phyloP scores from a whole-genome alignment of 2,329 filamentous ascomycete genomes.

The Scedosporium apiospermum region DNA sequence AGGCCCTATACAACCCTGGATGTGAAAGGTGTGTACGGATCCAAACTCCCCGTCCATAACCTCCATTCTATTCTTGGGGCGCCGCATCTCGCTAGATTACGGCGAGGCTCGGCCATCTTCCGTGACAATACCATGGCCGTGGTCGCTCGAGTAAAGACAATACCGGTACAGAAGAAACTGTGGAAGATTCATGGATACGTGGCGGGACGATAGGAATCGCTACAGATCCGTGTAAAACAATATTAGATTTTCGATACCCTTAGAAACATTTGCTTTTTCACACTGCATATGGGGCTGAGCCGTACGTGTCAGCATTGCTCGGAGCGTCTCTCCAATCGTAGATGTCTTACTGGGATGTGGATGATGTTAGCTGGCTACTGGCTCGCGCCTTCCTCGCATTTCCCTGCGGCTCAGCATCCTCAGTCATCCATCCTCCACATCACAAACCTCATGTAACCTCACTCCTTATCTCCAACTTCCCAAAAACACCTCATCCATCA shows the following conservation, averaged over 20 bases:
- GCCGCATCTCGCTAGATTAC: conserved; percentile 23
- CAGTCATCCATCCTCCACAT: neutral
- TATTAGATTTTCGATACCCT: no score
- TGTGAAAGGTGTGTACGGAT: conserved; percentile 15
- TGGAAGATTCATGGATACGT: conserved; percentile 42
- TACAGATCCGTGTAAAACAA: neutral
- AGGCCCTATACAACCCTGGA: conserved; percentile 16
- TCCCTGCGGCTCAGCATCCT: no score
- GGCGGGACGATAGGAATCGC: neutral
- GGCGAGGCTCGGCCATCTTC: conserved; percentile 6
- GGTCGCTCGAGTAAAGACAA: conserved; percentile 18
- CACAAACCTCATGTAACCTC: neutral
- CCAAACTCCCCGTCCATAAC: conserved; percentile 33
- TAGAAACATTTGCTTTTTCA: no score
- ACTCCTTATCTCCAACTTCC: neutral
- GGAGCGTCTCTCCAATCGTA: no score
- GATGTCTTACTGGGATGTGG: no score
- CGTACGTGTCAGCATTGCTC: no score
- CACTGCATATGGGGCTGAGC: no score
- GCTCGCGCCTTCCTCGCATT: no score
- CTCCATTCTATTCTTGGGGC: conserved; percentile 31
- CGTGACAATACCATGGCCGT: conserved; percentile 20
- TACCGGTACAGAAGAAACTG: conserved; percentile 27
- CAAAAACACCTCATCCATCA: neutral
- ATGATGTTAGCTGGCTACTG: no score